A percentile compares a stretch with the other conserved stretches of the same genome.
phyloP scores from a whole-genome alignment of 208 protist genomes.

The Trypanosoma mega region DNA sequence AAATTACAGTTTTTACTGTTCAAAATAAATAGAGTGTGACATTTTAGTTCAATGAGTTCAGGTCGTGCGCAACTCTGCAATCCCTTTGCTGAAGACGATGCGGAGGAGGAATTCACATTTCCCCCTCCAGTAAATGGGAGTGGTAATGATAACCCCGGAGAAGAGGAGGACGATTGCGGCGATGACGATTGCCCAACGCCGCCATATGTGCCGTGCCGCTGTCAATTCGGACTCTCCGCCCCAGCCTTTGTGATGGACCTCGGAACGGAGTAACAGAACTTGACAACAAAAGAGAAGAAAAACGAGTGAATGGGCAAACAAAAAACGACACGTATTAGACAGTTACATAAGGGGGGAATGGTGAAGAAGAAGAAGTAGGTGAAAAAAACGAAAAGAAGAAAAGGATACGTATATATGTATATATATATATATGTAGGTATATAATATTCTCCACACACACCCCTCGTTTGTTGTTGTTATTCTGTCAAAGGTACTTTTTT shows the following conservation, averaged over 20 bases:
- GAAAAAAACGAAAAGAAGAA: too few species aligned
- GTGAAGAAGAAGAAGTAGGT: too few species aligned
- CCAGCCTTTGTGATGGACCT: constrained; percentile 50
- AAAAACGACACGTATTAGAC: too few species aligned
- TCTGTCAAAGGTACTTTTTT: neutral
- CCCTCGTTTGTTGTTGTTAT: neutral
- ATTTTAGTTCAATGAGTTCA: constrained; percentile 1
- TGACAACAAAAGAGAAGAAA: too few species aligned
- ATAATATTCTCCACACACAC: too few species aligned
- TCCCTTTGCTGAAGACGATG: constrained; percentile 1
- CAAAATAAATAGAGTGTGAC: neutral
- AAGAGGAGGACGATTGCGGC: constrained; percentile 11
- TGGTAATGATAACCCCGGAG: too few species aligned
- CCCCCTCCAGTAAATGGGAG: neutral
- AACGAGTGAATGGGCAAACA: too few species aligned
- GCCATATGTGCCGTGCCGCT: constrained; percentile 54
- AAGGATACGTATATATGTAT: neutral
- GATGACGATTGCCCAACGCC: constrained; percentile 48
- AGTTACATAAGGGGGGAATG: too few species aligned
- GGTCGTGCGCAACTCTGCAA: neutral
- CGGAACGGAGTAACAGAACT: constrained; percentile 1
- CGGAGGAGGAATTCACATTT: neutral
- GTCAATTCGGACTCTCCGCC: constrained; percentile 47
- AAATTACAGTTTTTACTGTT: neutral
- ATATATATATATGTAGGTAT: neutral